Percentiles rank a stretch among this genome's conserved stretches.
These are phyloP conservation scores for Penicillium sp. DNA, from an alignment of 2,329 filamentous ascomycete genomes.

Conservation along the genomic window DNA sequence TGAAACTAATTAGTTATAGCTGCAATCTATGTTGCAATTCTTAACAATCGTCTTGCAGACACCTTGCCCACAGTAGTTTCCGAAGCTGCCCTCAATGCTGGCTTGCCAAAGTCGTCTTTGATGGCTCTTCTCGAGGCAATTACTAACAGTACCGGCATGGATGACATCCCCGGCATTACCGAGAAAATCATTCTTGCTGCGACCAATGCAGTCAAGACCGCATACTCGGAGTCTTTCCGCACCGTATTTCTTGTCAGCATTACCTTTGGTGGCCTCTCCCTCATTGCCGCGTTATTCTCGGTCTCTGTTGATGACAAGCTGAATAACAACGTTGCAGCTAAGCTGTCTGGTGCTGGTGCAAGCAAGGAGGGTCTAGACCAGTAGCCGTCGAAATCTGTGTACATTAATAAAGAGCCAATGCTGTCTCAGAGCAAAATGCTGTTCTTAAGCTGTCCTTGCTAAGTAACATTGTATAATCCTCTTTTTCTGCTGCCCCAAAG, in stretches of 20 bases:
- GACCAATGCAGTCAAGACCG: not conserved
- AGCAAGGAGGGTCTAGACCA: no score
- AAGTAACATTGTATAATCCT: no score
- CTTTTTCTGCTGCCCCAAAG: no score
- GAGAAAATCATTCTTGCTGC: not conserved
- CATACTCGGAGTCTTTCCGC: constrained; percentile 3
- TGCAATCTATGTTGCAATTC: constrained; percentile 30
- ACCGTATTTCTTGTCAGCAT: constrained; percentile 7
- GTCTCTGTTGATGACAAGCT: constrained; percentile 9
- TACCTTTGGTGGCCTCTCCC: not conserved
- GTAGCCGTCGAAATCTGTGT: no score
- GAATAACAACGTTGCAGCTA: constrained; percentile 6
- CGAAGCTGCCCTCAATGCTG: not conserved
- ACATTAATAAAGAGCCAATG: no score
- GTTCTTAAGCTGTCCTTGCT: no score
- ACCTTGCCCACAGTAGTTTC: not conserved
- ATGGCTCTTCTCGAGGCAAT: not conserved
- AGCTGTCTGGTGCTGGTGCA: constrained; percentile 2
- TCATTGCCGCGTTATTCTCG: constrained; percentile 1
- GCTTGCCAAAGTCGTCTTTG: not conserved
- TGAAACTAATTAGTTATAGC: constrained; percentile 6
- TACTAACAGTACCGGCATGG: not conserved
- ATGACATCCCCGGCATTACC: not conserved
- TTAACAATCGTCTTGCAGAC: constrained; percentile 14
- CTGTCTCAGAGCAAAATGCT: no score